Evolutionary conservation across 108 stramenopile species (phyloP).

Genomic region (Conticribra weissflogii): DNA sequence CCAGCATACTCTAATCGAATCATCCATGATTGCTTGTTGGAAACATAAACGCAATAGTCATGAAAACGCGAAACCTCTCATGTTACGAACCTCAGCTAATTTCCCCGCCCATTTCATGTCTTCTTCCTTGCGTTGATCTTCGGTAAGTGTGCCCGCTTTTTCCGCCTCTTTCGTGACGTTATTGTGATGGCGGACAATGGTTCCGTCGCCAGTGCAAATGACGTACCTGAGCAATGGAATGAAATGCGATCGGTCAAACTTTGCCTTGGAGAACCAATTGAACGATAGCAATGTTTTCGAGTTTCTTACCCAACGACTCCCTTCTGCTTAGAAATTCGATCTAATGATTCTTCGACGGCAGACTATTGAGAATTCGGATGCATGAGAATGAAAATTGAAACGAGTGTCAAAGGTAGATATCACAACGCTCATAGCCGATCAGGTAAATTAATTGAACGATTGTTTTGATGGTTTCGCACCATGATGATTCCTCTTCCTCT

Average conservation of each 20-base stretch:
- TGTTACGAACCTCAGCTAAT: too few relatives aligned
- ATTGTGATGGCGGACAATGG: constrained; percentile 71
- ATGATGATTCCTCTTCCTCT: too few relatives aligned
- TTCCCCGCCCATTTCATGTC: too few relatives aligned
- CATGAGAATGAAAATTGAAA: too few relatives aligned
- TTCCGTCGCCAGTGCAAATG: constrained; percentile 74
- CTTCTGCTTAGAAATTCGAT: constrained; percentile 67
- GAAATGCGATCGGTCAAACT: background rate
- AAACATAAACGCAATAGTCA: background rate
- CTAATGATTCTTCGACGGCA: constrained; percentile 78
- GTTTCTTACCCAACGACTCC: constrained; percentile 74
- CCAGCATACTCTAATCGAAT: constrained; percentile 59
- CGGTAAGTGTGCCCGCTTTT: constrained; percentile 55
- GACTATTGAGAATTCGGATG: constrained; percentile 27
- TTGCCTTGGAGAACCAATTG: background rate
- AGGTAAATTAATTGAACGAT: too few relatives aligned
- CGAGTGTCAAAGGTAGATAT: too few relatives aligned
- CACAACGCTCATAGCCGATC: too few relatives aligned
- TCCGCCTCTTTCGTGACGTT: constrained; percentile 60
- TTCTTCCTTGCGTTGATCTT: background rate
- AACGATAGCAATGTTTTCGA: background rate
- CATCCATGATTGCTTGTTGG: background rate
- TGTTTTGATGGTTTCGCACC: too few relatives aligned
- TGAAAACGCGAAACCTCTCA: too few relatives aligned
- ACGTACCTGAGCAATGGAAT: constrained; percentile 46